Evolutionary conservation across 2,329 filamentous ascomycete genomes (phyloP).

Genomic region (Didymella sp.): DNA sequence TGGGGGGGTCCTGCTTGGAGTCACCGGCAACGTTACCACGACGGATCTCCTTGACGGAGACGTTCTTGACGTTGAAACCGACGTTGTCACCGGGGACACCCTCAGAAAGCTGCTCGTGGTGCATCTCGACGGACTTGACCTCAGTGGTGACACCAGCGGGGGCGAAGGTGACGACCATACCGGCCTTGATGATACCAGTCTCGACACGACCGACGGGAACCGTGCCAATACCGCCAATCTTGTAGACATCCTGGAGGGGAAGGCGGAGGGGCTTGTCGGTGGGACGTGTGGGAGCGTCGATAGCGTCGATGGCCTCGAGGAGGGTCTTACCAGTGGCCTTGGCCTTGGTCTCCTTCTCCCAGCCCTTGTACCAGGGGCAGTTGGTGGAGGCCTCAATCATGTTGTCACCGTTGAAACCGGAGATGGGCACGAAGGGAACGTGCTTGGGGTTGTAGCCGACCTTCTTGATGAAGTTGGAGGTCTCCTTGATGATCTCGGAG

Average conservation of each 20-base stretch:
- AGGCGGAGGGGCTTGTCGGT: constrained; percentile 99
- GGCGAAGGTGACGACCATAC: constrained; percentile 97
- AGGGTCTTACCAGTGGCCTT: constrained; percentile 96
- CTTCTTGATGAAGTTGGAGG: constrained; percentile 99
- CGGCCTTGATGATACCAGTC: constrained; percentile 88
- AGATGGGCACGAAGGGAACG: constrained; percentile 99
- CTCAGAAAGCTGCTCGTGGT: constrained; percentile 97
- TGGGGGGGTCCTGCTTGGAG: constrained; percentile 99
- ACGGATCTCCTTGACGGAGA: constrained; percentile 99
- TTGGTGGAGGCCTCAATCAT: constrained; percentile 90
- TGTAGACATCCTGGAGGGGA: constrained; percentile 99
- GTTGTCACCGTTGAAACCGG: constrained; percentile 99
- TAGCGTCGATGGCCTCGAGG: constrained; percentile 97
- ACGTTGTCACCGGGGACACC: constrained; percentile 99
- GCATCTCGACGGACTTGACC: constrained; percentile 99
- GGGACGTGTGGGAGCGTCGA: constrained; percentile 90
- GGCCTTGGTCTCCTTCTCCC: constrained; percentile 97
- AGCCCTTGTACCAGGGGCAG: constrained; percentile 99
- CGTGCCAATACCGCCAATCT: constrained; percentile 99
- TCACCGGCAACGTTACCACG: constrained; percentile 99
- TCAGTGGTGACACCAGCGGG: constrained; percentile 99
- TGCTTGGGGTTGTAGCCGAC: constrained; percentile 99
- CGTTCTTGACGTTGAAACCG: constrained; percentile 99
- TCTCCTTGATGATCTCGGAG: constrained; percentile 99
- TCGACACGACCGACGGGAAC: constrained; percentile 99